Evolutionary conservation across 257 asterid genomes (phyloP).

Genomic region (Solanum chmielewskii): DNA sequence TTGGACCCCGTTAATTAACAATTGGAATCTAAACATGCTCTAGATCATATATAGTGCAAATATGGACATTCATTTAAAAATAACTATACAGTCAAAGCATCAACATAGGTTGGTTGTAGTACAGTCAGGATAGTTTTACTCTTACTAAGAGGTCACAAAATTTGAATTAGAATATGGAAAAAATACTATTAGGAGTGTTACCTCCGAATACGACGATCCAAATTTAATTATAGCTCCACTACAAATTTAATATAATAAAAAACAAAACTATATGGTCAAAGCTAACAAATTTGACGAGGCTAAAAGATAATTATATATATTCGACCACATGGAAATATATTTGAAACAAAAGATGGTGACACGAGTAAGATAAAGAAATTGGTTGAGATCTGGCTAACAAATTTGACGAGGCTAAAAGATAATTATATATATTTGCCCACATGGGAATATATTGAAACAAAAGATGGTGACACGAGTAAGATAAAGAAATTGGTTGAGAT

Average conservation of each 20-base stretch:
- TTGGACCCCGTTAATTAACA: neutral
- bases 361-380: constrained; percentile 13
- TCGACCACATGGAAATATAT: neutral
- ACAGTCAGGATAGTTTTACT: fast-evolving
- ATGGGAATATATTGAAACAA: neutral
- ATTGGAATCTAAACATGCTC: neutral
- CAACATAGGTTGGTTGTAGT: too few species aligned
- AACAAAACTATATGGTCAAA: neutral
- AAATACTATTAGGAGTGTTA: too few species aligned
- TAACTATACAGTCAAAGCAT: neutral
- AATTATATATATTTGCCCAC: too few species aligned
- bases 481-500: constrained; percentile 10
- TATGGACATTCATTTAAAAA: neutral
- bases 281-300: neutral
- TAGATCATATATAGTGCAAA: neutral
- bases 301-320: neutral
- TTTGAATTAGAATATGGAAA: fast-evolving
- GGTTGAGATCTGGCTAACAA: constrained; percentile 5
- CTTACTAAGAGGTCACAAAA: too few species aligned
- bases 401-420: neutral
- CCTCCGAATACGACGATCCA: too few species aligned
- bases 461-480: constrained; percentile 16
- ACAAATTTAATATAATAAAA: fast-evolving
- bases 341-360: constrained; percentile 7
- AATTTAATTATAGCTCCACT: too few species aligned